Conservation (phyloP, 2,329 filamentous ascomycete genomes). For the Celoporthe dispersa region DNA sequence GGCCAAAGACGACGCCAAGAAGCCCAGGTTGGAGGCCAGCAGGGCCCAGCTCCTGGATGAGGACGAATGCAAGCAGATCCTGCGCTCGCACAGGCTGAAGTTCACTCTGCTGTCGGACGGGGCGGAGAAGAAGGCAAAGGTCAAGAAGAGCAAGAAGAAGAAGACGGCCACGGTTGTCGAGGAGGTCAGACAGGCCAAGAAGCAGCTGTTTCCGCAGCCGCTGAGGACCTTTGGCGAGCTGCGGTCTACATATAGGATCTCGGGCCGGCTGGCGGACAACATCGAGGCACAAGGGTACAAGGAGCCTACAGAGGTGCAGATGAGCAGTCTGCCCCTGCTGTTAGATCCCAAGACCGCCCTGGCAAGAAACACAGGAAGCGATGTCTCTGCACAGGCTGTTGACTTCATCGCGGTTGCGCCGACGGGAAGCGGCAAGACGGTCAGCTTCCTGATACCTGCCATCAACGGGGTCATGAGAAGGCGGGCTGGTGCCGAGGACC, state of each 20-base stretch:
- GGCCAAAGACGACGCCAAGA: slow-evolving; percentile 31
- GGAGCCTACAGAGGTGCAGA: slow-evolving; percentile 90
- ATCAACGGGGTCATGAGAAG: slow-evolving; percentile 74
- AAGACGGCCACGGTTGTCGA: slow-evolving; percentile 50
- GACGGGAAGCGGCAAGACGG: slow-evolving; percentile 94
- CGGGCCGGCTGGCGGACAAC: slow-evolving; percentile 75
- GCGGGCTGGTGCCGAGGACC: slow-evolving; percentile 47
- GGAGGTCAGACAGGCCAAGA: slow-evolving; percentile 58
- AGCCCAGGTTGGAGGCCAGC: slow-evolving; percentile 38
- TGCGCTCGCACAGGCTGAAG: slow-evolving; percentile 84
- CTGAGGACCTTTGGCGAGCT: slow-evolving; percentile 78
- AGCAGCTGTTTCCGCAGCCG: slow-evolving; percentile 76
- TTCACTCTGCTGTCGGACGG: slow-evolving; percentile 71
- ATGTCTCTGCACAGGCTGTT: slow-evolving; percentile 47
- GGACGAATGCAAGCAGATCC: slow-evolving; percentile 72
- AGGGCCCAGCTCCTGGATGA: slow-evolving; percentile 57
- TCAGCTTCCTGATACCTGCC: slow-evolving; percentile 88
- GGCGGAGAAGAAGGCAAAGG: slow-evolving; percentile 53
- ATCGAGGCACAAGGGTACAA: slow-evolving; percentile 82
- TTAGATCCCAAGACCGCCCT: slow-evolving; percentile 61
- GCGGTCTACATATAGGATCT: slow-evolving; percentile 71
- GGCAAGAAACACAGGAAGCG: slow-evolving; percentile 41
- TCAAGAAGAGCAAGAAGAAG: slow-evolving; percentile 55
- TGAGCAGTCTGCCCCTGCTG: slow-evolving; percentile 81
- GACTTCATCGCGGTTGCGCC: slow-evolving; percentile 90